Base-by-base conservation (phyloP, 2,329 filamentous ascomycete species). In the Aspergillus sp. region DNA sequence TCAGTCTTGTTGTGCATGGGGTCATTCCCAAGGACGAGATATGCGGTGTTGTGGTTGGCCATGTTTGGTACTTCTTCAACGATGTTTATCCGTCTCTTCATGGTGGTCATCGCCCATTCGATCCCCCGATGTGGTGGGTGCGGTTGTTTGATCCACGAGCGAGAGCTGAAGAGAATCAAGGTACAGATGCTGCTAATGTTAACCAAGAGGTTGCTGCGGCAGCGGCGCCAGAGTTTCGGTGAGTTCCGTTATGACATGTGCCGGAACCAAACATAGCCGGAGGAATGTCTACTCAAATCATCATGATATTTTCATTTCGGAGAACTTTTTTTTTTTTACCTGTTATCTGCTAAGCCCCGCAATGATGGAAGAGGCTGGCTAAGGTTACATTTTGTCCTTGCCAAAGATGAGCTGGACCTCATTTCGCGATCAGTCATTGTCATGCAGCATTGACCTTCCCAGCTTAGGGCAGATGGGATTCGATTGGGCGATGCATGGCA, bases 61-160 rank as follows among this genome's bases (percentile, higher is more conserved):
- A 99, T 76, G 83, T 98, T 41, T 98, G 93, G 89, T 99, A 98
- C 75, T 99, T 97, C 78, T 97, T 98, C 75, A 90, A 88, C 58
- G 95, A 99, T 73, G 93, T 99, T 15, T 99, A 96, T 74, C 95
- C 95, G 3, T 90, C 92, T 3, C 83, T 97, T 43, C 90, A 97
- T 75, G 87, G 89, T 62, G 91, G 91, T 17, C 88, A 89, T 51
- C 84, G 90, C 55, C 95, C 95, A 0, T 81, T 99, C 48, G 93
- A 96, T 67, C 93, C 95, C 38, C 95, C 95, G 0, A 78, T 80
- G 58, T 97, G 91, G 88, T 99, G 93, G 93, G 84, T 90, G 57
- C 84, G 92, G 42, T 70, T 98, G 17, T 96, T 96, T 69, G 92
- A 88, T 53, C 22, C 64, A 1, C 58, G 57, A 4, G 48, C 62